A percentile compares a stretch with the other conserved stretches of the same genome.
Conservation (phyloP, 2,329 filamentous ascomycete genomes). For the Penicillium griseofulvum region DNA sequence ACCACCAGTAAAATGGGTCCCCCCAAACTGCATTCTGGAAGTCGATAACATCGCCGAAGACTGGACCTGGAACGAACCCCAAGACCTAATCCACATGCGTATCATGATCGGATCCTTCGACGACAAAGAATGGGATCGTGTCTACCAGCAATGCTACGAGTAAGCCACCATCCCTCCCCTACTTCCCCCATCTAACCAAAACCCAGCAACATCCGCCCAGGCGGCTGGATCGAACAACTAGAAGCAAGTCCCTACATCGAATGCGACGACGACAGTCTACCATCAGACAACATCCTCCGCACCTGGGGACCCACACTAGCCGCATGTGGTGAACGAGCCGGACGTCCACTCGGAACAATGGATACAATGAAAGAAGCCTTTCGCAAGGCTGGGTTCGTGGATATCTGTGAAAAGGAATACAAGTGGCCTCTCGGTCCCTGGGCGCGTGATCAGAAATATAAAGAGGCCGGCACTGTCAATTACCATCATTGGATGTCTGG, state of each 20-base stretch:
- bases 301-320: constrained; percentile 17
- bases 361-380: constrained; percentile 24
- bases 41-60: constrained; percentile 25
- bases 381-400: constrained; percentile 30
- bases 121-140: constrained; percentile 12
- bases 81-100: constrained; percentile 28
- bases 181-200: not conserved
- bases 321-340: constrained; percentile 21
- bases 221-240: constrained; percentile 23
- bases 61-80: constrained; percentile 24
- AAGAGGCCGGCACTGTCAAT: constrained; percentile 43
- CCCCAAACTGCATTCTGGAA: constrained; percentile 30
- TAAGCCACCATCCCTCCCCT: not conserved
- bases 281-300: constrained; percentile 13
- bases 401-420: constrained; percentile 29
- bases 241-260: constrained; percentile 19
- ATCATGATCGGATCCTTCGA: constrained; percentile 18
- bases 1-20: constrained; percentile 24
- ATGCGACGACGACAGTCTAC: constrained; percentile 19
- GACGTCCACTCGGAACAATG: constrained; percentile 23
- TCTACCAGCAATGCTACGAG: constrained; percentile 23
- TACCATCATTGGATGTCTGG: constrained; percentile 27
- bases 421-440: constrained; percentile 33
- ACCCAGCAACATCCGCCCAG: constrained; percentile 19
- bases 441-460: constrained; percentile 28